These are phyloP conservation scores for Brettanomyces bruxellensis DNA, from an alignment of 805 yeast genomes.

Conservation along the genomic window DNA sequence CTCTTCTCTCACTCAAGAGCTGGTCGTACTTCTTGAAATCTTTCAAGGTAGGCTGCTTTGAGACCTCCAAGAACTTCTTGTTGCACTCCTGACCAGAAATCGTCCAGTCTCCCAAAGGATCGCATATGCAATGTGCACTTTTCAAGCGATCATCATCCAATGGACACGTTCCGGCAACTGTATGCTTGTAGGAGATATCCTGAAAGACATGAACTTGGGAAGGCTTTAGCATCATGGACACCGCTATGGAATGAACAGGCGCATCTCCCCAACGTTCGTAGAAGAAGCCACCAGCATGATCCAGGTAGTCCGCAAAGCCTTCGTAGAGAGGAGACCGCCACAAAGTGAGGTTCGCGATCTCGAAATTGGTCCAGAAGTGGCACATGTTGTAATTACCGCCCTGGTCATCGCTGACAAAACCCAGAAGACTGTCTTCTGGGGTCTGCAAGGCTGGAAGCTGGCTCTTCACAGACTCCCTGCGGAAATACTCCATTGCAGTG, in stretches of 20 bases:
- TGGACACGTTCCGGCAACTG: constrained; percentile 76
- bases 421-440: constrained; percentile 27
- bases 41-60: constrained; percentile 11
- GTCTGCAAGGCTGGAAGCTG: constrained; percentile 8
- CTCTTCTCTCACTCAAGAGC: constrained; percentile 5
- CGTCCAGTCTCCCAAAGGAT: constrained; percentile 61
- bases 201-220: constrained; percentile 66
- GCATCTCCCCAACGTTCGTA: constrained; percentile 91
- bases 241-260: constrained; percentile 40
- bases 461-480: constrained; percentile 12
- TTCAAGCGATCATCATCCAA: constrained; percentile 46
- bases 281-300: constrained; percentile 66
- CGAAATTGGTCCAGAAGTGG: constrained; percentile 80
- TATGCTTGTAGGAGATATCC: constrained; percentile 76
- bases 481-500: constrained; percentile 34
- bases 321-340: constrained; percentile 51
- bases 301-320: constrained; percentile 53
- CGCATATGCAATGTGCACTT: constrained; percentile 60
- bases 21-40: constrained; percentile 17
- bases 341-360: constrained; percentile 60
- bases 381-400: constrained; percentile 63
- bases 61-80: constrained; percentile 15
- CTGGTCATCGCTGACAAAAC: constrained; percentile 55
- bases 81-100: constrained; percentile 32
- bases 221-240: constrained; percentile 39